Conservation (phyloP, 1,284 basidiomycete species). For the Mycosarcoma maydis region DNA sequence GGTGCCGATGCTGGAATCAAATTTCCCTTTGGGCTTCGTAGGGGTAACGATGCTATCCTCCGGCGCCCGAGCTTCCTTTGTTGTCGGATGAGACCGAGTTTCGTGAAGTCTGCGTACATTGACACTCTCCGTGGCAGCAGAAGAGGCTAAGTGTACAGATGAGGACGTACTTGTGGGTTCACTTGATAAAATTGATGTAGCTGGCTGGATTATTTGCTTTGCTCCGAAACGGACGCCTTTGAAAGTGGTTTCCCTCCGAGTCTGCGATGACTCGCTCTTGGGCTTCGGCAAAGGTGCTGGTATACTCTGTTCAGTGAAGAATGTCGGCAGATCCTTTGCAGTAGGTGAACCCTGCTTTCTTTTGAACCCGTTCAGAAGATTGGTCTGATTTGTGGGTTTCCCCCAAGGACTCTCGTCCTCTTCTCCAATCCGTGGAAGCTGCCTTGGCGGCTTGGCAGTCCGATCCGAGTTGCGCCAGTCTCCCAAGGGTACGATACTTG, state of each 20-base stretch:
- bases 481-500: background rate
- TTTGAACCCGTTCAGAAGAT: slow-evolving; percentile 32
- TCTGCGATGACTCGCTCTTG: no score
- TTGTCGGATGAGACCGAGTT: background rate
- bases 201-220: slow-evolving; percentile 10
- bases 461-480: slow-evolving; percentile 37
- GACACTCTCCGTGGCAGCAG: no score
- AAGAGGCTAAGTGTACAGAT: no score
- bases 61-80: background rate
- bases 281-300: no score
- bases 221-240: slow-evolving; percentile 28
- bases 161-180: background rate
- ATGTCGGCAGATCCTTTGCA: no score
- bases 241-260: background rate
- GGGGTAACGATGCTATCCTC: slow-evolving; percentile 6
- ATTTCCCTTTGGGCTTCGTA: slow-evolving; percentile 14
- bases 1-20: slow-evolving; percentile 42
- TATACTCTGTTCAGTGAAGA: no score
- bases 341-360: background rate
- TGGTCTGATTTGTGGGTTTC: slow-evolving; percentile 38
- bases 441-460: slow-evolving; percentile 24
- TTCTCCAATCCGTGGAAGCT: slow-evolving; percentile 31
- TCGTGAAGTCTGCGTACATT: no score
- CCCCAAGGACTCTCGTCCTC: slow-evolving; percentile 47
- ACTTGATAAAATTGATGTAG: background rate